These are phyloP conservation scores for Leccinum subtestaceum DNA, from an alignment of 768 basidiomycete species.

Conservation along the genomic window DNA sequence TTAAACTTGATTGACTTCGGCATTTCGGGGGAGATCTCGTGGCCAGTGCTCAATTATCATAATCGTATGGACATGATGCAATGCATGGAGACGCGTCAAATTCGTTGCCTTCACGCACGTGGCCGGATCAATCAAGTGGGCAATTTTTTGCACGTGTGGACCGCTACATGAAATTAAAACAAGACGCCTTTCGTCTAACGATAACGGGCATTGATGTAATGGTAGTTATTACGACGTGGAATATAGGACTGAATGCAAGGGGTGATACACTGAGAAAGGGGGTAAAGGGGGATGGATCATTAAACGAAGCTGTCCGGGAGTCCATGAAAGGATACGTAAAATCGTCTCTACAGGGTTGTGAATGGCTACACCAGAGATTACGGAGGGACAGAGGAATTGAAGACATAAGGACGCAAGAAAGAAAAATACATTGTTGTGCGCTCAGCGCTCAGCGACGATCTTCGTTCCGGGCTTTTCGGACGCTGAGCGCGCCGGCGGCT, in stretches of 20 bases:
- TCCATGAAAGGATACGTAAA: constrained; percentile 25
- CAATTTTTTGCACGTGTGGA: constrained; percentile 12
- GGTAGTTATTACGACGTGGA: constrained; percentile 23
- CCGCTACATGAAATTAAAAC: constrained; percentile 14
- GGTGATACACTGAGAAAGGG: constrained; percentile 18
- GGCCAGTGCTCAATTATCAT: not conserved
- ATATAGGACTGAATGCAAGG: constrained; percentile 17
- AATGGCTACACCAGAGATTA: constrained; percentile 14
- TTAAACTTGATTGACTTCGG: constrained; percentile 25
- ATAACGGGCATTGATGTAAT: constrained; percentile 18
- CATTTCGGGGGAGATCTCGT: constrained; percentile 7
- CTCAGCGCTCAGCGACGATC: constrained; percentile 37
- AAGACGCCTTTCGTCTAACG: constrained; percentile 12
- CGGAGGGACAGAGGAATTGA: not conserved
- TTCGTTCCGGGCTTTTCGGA: constrained; percentile 36
- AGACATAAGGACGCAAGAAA: not conserved
- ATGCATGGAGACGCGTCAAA: constrained; percentile 18
- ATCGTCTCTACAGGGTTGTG: constrained; percentile 15
- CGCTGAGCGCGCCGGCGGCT: constrained; percentile 35
- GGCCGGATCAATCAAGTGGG: constrained; percentile 19
- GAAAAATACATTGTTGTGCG: not conserved
- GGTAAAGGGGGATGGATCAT: constrained; percentile 10
- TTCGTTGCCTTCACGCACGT: constrained; percentile 9
- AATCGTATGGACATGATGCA: not conserved
- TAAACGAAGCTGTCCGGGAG: constrained; percentile 14